Evolutionary conservation across 2,329 filamentous ascomycete genomes (phyloP).

Genomic region (Xylariaceae sp.): DNA sequence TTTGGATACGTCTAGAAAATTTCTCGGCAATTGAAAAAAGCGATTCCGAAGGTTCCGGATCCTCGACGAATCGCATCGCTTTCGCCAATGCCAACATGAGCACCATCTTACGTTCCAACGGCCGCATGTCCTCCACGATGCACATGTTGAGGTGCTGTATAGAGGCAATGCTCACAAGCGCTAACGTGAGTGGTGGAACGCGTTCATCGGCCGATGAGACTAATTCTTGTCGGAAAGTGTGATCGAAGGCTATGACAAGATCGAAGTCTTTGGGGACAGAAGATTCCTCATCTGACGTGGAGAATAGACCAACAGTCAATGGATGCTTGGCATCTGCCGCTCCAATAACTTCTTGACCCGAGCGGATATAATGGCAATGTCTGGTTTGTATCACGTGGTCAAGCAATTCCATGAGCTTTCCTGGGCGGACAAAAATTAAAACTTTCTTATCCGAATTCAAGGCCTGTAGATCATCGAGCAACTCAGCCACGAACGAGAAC

Average conservation of each 20-base stretch:
- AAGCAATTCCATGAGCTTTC: slow-evolving; percentile 49
- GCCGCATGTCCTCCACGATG: slow-evolving; percentile 38
- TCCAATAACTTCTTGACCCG: slow-evolving; percentile 22
- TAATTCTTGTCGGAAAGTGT: slow-evolving; percentile 40
- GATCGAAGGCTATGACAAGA: slow-evolving; percentile 52
- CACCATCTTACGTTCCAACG: slow-evolving; percentile 46
- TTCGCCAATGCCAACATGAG: slow-evolving; percentile 36
- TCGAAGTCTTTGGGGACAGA: slow-evolving; percentile 42
- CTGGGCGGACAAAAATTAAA: slow-evolving; percentile 50
- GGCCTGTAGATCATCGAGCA: slow-evolving; percentile 45
- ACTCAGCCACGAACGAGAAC: slow-evolving; percentile 54
- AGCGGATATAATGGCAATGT: slow-evolving; percentile 32
- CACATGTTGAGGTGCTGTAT: slow-evolving; percentile 53
- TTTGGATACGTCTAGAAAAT: slow-evolving; percentile 46
- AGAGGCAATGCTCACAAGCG: slow-evolving; percentile 48
- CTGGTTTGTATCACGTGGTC: slow-evolving; percentile 44
- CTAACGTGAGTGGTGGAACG: slow-evolving; percentile 43
- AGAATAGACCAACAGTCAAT: slow-evolving; percentile 41
- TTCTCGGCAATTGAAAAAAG: slow-evolving; percentile 45
- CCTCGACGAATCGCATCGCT: slow-evolving; percentile 35
- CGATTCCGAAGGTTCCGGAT: slow-evolving; percentile 40
- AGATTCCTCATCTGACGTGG: slow-evolving; percentile 38
- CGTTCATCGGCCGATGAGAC: slow-evolving; percentile 27
- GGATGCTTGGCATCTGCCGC: slow-evolving; percentile 18
- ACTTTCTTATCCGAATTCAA: slow-evolving; percentile 42